Conservation (phyloP, 768 basidiomycete genomes). For the Trametes punicea region DNA sequence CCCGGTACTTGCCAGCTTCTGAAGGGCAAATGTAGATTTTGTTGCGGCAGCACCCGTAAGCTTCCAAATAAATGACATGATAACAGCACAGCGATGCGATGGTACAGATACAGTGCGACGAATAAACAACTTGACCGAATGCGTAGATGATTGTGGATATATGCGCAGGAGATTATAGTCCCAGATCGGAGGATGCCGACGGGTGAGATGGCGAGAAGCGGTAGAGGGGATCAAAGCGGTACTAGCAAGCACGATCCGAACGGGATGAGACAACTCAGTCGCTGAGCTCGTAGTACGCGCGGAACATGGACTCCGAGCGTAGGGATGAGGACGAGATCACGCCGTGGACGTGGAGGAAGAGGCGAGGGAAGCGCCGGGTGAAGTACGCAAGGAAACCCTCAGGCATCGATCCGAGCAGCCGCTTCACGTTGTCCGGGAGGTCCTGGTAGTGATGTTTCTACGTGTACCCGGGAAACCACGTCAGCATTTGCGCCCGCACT, state of each 20-base stretch:
- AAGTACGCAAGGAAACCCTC: conserved; percentile 92
- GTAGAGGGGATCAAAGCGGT: not conserved
- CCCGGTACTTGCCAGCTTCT: no score
- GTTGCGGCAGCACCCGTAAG: not conserved
- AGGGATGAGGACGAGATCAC: conserved; percentile 74
- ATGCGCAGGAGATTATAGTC: not conserved
- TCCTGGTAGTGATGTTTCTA: conserved; percentile 99
- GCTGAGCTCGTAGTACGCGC: conserved; percentile 76
- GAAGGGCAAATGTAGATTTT: not conserved
- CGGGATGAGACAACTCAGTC: conserved; percentile 32
- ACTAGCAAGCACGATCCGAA: not conserved
- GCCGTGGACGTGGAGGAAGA: conserved; percentile 91
- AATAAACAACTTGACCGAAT: conserved; percentile 3
- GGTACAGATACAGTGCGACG: conserved; percentile 12
- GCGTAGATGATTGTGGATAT: not conserved
- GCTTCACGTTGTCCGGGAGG: conserved; percentile 86
- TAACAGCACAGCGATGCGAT: conserved; percentile 13
- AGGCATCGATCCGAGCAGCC: conserved; percentile 86
- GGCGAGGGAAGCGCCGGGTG: conserved; percentile 83
- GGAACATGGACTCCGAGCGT: conserved; percentile 85
- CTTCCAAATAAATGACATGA: conserved; percentile 2
- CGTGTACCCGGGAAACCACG: not conserved
- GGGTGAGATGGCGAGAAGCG: not conserved
- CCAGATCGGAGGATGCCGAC: not conserved
- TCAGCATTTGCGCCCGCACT: not conserved